phyloP scores from a whole-genome alignment of 192 early-diverging fungal genomes.

The Podila horticola region DNA sequence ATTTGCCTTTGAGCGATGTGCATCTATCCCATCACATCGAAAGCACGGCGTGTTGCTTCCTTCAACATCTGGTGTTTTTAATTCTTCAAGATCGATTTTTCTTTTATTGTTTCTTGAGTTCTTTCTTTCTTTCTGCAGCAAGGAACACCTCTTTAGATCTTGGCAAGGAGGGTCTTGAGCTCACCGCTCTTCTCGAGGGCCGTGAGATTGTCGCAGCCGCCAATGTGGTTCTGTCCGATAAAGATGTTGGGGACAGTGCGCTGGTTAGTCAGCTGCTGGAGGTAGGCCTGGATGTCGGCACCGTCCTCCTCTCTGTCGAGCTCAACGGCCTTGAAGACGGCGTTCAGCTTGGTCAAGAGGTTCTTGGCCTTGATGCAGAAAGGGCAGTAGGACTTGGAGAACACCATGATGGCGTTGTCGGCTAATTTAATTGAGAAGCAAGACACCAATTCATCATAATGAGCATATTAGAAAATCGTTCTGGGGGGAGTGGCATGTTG shows the following conservation, averaged over 20 bases:
- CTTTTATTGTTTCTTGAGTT: no score
- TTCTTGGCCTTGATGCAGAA: constrained; percentile 70
- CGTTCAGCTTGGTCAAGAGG: constrained; percentile 48
- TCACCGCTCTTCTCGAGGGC: constrained; percentile 52
- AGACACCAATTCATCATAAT: background rate
- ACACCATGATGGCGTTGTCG: constrained; percentile 67
- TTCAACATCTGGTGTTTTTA: no score
- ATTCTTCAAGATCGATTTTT: no score
- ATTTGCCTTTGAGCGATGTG: no score
- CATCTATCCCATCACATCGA: no score
- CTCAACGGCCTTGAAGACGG: constrained; percentile 60
- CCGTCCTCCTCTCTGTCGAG: constrained; percentile 61
- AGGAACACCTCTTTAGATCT: constrained; percentile 6
- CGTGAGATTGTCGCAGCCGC: constrained; percentile 68
- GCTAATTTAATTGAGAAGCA: constrained; percentile 5
- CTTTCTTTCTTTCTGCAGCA: no score
- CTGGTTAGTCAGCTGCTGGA: constrained; percentile 66
- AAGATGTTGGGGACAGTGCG: constrained; percentile 84
- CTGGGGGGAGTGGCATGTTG: background rate
- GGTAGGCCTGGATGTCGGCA: constrained; percentile 68
- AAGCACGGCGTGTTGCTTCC: no score
- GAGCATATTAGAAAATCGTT: background rate
- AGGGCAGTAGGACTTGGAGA: constrained; percentile 82
- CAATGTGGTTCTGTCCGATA: constrained; percentile 71
- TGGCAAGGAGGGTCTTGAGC: constrained; percentile 59